Percentiles rank a stretch among this genome's conserved stretches.
Conservation (phyloP, 176 grass and related monocot species). For the Zea luxurians region DNA sequence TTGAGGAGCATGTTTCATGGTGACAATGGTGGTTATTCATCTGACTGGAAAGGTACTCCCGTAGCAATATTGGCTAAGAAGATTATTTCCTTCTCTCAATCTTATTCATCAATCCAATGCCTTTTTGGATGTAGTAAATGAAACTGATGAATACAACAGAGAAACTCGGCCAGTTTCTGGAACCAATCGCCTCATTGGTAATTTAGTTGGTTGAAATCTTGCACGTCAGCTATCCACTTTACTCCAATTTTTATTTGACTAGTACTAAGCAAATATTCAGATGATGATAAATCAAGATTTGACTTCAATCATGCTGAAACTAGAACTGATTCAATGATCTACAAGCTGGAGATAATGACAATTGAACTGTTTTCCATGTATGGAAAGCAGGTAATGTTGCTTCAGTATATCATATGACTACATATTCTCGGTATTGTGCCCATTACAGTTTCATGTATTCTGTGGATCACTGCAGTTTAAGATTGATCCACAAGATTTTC, state of each 20-base stretch:
- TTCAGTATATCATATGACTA: slow-evolving; percentile 28
- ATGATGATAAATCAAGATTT: slow-evolving; percentile 58
- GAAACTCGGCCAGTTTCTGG: slow-evolving; percentile 46
- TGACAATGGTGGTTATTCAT: slow-evolving; percentile 47
- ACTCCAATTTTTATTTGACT: slow-evolving; percentile 23
- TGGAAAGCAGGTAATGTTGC: slow-evolving; percentile 69
- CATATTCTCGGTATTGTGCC: slow-evolving; percentile 21
- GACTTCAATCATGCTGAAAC: slow-evolving; percentile 42
- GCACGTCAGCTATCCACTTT: slow-evolving; percentile 21
- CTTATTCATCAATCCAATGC: background rate
- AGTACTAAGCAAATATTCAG: slow-evolving; percentile 46
- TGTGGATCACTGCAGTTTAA: slow-evolving; percentile 49
- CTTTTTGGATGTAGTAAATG: slow-evolving; percentile 37
- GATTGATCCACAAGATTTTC: slow-evolving; percentile 82
- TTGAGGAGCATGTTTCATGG: slow-evolving; percentile 66
- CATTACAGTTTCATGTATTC: slow-evolving; percentile 30
- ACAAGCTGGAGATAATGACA: slow-evolving; percentile 84
- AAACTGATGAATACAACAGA: slow-evolving; percentile 55
- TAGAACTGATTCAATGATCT: slow-evolving; percentile 64
- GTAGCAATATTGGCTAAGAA: slow-evolving; percentile 11
- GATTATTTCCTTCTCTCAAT: slow-evolving; percentile 25
- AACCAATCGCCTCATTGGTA: slow-evolving; percentile 54
- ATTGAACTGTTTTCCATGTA: slow-evolving; percentile 86
- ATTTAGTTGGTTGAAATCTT: slow-evolving; percentile 28
- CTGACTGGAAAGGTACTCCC: slow-evolving; percentile 67